Evolutionary conservation across 1,284 basidiomycete species (phyloP), one percentile per base, ranked within the genome.

Genomic region (Tetrapyrgos nigripes): DNA sequence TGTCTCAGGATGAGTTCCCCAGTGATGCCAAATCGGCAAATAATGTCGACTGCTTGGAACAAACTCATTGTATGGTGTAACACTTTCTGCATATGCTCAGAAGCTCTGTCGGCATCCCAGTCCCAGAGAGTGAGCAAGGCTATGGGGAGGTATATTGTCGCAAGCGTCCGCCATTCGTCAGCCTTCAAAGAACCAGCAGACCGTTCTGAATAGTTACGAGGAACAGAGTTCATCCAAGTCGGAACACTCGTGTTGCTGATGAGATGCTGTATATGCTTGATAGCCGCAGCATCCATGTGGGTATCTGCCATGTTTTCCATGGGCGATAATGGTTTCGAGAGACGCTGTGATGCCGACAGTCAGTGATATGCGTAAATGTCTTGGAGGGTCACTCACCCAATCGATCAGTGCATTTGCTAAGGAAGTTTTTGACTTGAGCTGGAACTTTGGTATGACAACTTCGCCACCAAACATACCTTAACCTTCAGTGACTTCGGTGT

Each of bases 91-190:
- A 27, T 3, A 23, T 23, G 31, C 3, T 17, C 6, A 27, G 50
- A 35, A 51, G 50, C 4, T 29, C 19, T 19, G 3, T 11, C 9
- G 19, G 11, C 26, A 10, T 29, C 28, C 10, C 31, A 11, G 37
- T 35, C 50, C 50, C 50, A 51, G n/a, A 33, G 50, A 2, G 35
- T 21, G 5, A 37, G 14, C 19, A 51, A 21, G 6, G 50, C 50
- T 4, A 51, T 21, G 1, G 71, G 73, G 10, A 78, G 59, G 53
- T 70, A 68, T 3, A 77, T 55, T 0, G 68, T 71, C 8, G 55
- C 60, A 9, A 74, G 40, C 6, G 66, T 67, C 1, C 69, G 63
- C 77, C 76, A 79, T n/a, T n/a, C n/a, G 58, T 75, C 74, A 3
- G 76, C 76, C 51, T 75, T 77, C 28, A 75, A 53, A 2, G 65